Conservation (phyloP, 2,329 filamentous ascomycete genomes). For the Hirsutella rhossiliensis region DNA sequence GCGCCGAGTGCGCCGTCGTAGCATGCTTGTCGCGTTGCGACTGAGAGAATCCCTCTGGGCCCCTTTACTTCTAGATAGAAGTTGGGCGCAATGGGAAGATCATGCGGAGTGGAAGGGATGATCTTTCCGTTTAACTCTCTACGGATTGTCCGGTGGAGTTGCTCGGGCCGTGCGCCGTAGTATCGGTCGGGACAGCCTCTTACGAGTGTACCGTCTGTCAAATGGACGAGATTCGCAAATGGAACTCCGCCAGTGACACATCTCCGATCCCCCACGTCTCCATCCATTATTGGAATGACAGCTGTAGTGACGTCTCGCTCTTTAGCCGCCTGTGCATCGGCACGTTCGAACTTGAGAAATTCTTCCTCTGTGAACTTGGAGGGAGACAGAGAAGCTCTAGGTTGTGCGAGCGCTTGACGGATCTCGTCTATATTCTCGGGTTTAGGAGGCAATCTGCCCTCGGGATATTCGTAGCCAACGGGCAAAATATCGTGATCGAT, state of each 20-base stretch:
- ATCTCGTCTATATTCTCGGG: constrained; percentile 12
- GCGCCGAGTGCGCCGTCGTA: constrained; percentile 24
- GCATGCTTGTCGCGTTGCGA: constrained; percentile 19
- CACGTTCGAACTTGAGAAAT: constrained; percentile 16
- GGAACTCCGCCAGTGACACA: constrained; percentile 16
- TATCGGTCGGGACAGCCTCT: constrained; percentile 20
- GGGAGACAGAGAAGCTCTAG: constrained; percentile 20
- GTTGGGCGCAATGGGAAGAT: constrained; percentile 22
- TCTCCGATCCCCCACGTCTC: constrained; percentile 10
- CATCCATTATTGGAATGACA: constrained; percentile 20
- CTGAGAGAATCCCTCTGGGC: constrained; percentile 14
- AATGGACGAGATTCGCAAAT: constrained; percentile 21
- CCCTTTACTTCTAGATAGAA: constrained; percentile 27
- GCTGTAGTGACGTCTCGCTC: constrained; percentile 18
- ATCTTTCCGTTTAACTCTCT: constrained; percentile 12
- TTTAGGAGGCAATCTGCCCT: constrained; percentile 4
- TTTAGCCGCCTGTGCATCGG: constrained; percentile 17
- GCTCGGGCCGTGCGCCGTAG: constrained; percentile 17
- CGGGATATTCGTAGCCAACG: constrained; percentile 6
- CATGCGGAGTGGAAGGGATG: constrained; percentile 17
- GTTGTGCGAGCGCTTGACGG: constrained; percentile 2
- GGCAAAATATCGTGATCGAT: constrained; percentile 9
- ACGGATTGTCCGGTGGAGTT: constrained; percentile 16
- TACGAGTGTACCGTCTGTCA: constrained; percentile 22
- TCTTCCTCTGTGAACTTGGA: constrained; percentile 18